Percentiles rank a stretch among this genome's conserved stretches.
Evolutionary conservation across 2,329 filamentous ascomycete species (phyloP).

Genomic region (Colletotrichum chlorophyti): DNA sequence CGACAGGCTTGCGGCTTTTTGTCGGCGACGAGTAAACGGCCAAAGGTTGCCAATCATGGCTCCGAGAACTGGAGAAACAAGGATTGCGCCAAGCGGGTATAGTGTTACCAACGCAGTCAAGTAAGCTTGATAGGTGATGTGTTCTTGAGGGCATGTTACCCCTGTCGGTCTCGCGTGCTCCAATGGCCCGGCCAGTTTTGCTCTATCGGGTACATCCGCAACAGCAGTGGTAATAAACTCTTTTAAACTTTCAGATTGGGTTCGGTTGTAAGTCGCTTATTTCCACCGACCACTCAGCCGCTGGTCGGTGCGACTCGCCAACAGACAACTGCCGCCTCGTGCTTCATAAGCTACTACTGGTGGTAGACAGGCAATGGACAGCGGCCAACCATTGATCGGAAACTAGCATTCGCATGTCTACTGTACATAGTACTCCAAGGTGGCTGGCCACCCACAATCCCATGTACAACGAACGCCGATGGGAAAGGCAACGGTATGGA

Average conservation of each 20-base stretch:
- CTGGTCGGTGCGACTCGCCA: background rate
- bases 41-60: background rate
- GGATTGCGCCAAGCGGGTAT: background rate
- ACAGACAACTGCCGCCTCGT: background rate
- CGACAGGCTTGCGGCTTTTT: background rate
- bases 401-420: too few relatives aligned
- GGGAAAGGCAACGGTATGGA: too few relatives aligned
- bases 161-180: background rate
- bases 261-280: slow-evolving; percentile 19
- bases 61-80: background rate
- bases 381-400: too few relatives aligned
- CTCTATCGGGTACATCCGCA: background rate
- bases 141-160: background rate
- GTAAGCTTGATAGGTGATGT: too few relatives aligned
- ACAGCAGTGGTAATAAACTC: slow-evolving; percentile 23
- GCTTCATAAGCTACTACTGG: too few relatives aligned
- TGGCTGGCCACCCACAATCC: too few relatives aligned
- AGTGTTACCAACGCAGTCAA: too few relatives aligned
- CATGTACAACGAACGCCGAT: too few relatives aligned
- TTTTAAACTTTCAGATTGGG: slow-evolving; percentile 24
- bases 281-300: background rate
- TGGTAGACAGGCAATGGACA: too few relatives aligned
- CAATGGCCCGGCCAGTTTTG: background rate
- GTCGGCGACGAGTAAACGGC: background rate
- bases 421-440: too few relatives aligned